A percentile compares a stretch with the other conserved stretches of the same genome.
These are phyloP conservation scores for Gossypium sturtianum DNA, from an alignment of 345 rosid species.

Conservation along the genomic window DNA sequence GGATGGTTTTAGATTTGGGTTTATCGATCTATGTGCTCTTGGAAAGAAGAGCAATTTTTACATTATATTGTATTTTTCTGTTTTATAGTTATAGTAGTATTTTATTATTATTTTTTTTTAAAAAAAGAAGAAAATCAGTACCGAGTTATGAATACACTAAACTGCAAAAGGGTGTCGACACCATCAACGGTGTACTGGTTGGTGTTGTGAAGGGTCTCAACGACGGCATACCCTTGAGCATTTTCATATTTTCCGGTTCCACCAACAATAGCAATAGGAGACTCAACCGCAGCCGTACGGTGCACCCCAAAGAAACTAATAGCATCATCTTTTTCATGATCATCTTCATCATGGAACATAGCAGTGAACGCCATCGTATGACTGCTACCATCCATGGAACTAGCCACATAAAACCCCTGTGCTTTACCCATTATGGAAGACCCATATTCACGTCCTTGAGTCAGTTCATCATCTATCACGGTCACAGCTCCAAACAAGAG, in stretches of 20 bases:
- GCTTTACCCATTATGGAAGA: slow-evolving; percentile 42
- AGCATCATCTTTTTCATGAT: slow-evolving; percentile 15
- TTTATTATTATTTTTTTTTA: too few relatives aligned
- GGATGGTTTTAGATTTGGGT: too few relatives aligned
- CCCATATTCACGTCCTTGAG: slow-evolving; percentile 43
- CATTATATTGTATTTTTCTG: too few relatives aligned
- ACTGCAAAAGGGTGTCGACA: slow-evolving; percentile 38
- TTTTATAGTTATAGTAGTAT: too few relatives aligned
- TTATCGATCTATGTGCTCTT: too few relatives aligned
- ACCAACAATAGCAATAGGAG: slow-evolving; percentile 45
- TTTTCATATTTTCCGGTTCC: slow-evolving; percentile 48
- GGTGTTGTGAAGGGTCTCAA: slow-evolving; percentile 36
- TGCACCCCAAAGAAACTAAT: slow-evolving; percentile 63
- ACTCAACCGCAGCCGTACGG: slow-evolving; percentile 34
- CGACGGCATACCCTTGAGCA: slow-evolving; percentile 39
- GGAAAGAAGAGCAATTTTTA: too few relatives aligned
- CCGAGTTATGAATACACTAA: slow-evolving; percentile 21
- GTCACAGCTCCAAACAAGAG: slow-evolving; percentile 47
- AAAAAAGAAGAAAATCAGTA: not conserved
- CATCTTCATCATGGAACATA: slow-evolving; percentile 9
- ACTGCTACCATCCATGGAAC: slow-evolving; percentile 51
- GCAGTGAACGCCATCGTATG: slow-evolving; percentile 46
- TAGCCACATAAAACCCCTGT: slow-evolving; percentile 50
- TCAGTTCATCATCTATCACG: slow-evolving; percentile 49
- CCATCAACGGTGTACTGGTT: slow-evolving; percentile 48